phyloP scores from a whole-genome alignment of 257 asterid species.

The Capsicum chinense region DNA sequence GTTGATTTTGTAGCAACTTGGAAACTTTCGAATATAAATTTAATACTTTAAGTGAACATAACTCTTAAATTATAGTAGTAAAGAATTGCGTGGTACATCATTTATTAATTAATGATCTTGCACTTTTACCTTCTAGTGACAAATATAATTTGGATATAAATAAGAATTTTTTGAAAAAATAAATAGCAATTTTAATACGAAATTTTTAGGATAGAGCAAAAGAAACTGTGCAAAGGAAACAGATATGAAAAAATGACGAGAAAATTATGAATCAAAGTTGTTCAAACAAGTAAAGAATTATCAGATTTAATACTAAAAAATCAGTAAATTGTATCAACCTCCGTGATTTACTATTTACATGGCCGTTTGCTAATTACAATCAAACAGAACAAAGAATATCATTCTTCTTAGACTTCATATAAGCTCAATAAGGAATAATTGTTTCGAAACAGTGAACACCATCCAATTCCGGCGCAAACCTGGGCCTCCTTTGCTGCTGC shows the following conservation, averaged over 20 bases:
- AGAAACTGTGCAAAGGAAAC: neutral
- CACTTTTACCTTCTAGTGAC: no score
- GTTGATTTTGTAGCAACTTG: no score
- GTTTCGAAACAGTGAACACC: conserved; percentile 59
- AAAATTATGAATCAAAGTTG: neutral
- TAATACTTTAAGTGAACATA: no score
- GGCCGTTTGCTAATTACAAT: neutral
- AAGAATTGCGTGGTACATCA: no score
- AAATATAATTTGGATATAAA: no score
- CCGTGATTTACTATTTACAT: neutral
- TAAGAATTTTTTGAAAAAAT: no score
- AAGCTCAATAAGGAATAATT: conserved; percentile 40
- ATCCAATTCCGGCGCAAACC: conserved; percentile 59
- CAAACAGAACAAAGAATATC: neutral
- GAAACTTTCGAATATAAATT: no score
- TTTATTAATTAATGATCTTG: no score
- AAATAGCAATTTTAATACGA: no score
- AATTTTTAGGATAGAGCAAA: no score
- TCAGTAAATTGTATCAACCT: neutral
- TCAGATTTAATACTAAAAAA: neutral
- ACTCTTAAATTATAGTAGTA: no score
- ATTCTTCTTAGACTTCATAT: neutral
- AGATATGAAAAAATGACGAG: neutral
- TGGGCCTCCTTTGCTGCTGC: conserved; percentile 35
- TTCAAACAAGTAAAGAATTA: neutral